phyloP scores from a whole-genome alignment of 495 filamentous ascomycete species.

The Annulohypoxylon stygium region DNA sequence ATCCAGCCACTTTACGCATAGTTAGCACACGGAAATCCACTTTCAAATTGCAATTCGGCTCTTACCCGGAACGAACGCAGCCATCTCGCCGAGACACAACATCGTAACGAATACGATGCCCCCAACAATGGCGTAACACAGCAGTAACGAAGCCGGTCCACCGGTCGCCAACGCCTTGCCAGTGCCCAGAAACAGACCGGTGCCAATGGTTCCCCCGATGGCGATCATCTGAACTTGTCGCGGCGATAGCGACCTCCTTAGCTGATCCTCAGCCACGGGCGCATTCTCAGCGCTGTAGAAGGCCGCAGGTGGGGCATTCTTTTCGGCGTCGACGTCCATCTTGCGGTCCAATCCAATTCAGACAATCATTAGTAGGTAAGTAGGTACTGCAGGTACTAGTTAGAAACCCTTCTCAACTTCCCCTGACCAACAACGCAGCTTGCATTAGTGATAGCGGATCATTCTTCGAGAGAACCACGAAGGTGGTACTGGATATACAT shows the following conservation, averaged over 20 bases:
- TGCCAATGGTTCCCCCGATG: slow-evolving; percentile 75
- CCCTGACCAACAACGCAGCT: slow-evolving; percentile 15
- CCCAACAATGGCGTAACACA: slow-evolving; percentile 74
- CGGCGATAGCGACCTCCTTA: slow-evolving; percentile 51
- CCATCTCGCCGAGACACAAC: slow-evolving; percentile 68
- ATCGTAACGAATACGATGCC: slow-evolving; percentile 67
- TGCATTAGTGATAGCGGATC: slow-evolving; percentile 3
- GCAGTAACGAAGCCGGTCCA: slow-evolving; percentile 71
- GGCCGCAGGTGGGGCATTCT: slow-evolving; percentile 26
- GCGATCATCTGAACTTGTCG: slow-evolving; percentile 74
- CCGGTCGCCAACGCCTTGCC: slow-evolving; percentile 67
- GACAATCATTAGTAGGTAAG: background rate
- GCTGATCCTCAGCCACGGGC: slow-evolving; percentile 30
- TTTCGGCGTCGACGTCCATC: slow-evolving; percentile 45
- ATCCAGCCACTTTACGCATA: slow-evolving; percentile 63
- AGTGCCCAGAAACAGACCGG: slow-evolving; percentile 75
- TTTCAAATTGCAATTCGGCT: background rate
- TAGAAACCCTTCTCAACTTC: slow-evolving; percentile 2
- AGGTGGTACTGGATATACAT: background rate
- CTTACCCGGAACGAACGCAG: slow-evolving; percentile 69
- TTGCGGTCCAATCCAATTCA: background rate
- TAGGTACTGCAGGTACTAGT: background rate
- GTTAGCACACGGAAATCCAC: slow-evolving; percentile 9
- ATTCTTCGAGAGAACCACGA: background rate
- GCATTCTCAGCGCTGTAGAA: slow-evolving; percentile 25